Percentiles rank a stretch among this genome's conserved stretches.
Conservation (phyloP, 2,329 filamentous ascomycete species). For the Diplodia corticola region DNA sequence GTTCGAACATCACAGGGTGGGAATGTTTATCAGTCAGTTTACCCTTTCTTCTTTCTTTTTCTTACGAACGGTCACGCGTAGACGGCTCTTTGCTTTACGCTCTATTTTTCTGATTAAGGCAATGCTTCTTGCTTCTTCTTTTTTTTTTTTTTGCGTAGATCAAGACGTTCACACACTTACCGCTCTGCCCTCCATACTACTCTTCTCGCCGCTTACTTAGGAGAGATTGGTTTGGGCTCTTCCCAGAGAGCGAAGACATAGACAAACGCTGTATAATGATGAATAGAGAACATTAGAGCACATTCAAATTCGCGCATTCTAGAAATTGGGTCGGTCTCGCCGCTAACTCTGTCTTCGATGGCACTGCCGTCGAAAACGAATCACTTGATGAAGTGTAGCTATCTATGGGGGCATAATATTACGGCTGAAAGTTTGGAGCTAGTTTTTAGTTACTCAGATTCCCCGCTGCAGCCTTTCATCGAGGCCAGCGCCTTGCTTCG, state of each 20-base stretch:
- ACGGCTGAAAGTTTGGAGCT: too few relatives aligned
- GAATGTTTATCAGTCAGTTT: neutral
- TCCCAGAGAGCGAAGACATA: neutral
- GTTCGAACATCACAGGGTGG: neutral
- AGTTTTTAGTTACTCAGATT: neutral
- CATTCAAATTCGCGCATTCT: neutral
- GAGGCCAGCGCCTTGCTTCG: neutral
- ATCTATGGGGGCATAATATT: too few relatives aligned
- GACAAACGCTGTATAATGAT: slow-evolving; percentile 11
- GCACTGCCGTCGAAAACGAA: neutral
- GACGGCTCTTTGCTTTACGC: slow-evolving; percentile 18
- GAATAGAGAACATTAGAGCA: neutral
- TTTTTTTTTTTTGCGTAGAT: neutral
- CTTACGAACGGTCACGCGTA: slow-evolving; percentile 12
- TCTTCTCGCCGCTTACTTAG: neutral
- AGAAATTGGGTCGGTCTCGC: neutral
- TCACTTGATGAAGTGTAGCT: too few relatives aligned
- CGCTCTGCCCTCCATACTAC: neutral
- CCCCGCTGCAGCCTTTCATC: neutral
- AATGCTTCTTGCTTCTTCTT: too few relatives aligned
- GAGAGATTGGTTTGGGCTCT: neutral
- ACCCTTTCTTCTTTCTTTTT: neutral
- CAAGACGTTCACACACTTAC: neutral
- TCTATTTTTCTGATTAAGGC: neutral
- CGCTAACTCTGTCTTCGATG: neutral